Conservation (phyloP, 2,329 filamentous ascomycete species). For the Ceratocystis eucalypticola region DNA sequence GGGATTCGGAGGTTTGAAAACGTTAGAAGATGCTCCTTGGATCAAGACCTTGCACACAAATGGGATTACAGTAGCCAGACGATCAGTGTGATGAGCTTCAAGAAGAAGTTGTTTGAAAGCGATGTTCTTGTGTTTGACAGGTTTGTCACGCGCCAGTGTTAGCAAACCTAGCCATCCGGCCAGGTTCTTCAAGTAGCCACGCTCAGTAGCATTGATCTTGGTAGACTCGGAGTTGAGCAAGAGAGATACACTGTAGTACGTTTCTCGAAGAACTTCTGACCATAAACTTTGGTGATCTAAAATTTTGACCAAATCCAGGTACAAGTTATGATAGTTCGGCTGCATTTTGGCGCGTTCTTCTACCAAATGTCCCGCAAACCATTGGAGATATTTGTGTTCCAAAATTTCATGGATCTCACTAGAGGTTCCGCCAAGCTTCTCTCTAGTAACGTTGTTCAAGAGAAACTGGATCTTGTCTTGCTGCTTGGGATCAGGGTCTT, state of each 20-base stretch:
- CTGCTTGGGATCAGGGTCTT: constrained; percentile 70
- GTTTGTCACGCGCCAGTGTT: constrained; percentile 84
- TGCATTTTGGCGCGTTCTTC: constrained; percentile 95
- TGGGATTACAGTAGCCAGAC: constrained; percentile 81
- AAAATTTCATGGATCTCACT: constrained; percentile 66
- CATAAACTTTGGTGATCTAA: constrained; percentile 69
- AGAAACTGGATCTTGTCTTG: constrained; percentile 94
- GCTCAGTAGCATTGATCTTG: constrained; percentile 69
- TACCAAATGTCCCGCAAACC: constrained; percentile 91
- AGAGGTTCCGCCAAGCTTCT: constrained; percentile 74
- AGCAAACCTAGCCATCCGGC: constrained; percentile 87
- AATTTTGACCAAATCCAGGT: constrained; percentile 74
- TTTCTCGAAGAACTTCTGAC: constrained; percentile 84
- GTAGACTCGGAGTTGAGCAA: constrained; percentile 85
- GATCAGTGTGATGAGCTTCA: constrained; percentile 85
- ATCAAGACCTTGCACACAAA: constrained; percentile 94
- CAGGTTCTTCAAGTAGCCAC: constrained; percentile 81
- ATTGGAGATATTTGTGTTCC: constrained; percentile 72
- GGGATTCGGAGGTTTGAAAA: constrained; percentile 90
- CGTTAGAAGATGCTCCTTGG: constrained; percentile 69
- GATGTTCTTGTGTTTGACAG: constrained; percentile 91
- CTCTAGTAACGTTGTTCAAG: constrained; percentile 88
- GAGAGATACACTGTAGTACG: constrained; percentile 70
- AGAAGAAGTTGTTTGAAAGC: constrained; percentile 92
- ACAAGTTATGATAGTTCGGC: constrained; percentile 89